Base-by-base conservation (phyloP, 805 yeast species). In the Hanseniaspora valbyensis region DNA sequence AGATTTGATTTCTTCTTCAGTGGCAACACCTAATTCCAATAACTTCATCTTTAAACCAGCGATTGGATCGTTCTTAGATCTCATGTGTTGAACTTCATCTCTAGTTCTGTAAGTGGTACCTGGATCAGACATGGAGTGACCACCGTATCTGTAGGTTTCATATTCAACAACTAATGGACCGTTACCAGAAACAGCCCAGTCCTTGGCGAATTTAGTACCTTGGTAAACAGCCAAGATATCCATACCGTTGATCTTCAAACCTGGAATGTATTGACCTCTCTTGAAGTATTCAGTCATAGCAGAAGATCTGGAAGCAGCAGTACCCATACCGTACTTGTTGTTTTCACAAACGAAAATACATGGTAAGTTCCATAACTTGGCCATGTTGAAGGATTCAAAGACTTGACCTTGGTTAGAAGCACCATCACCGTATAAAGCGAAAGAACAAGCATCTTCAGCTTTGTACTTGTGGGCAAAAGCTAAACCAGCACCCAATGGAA, bases 91-190 rank as follows among this genome's bases (percentile, higher is more conserved):
- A 60, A 92, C 92, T 76, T 92, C 98, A 74, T 92, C 98, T 77
- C 98, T 89, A 66, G 98, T 92, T 80, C 98, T 84, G 82, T 92
- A 92, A 59, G 98, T 92, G 69, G 98, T 92, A 78, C 98, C 98
- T 64, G 98, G 98, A 73, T 92, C 98, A 60, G 97, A 90, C 97
- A 92, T 92, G 60, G 98, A 92, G 80, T 92, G 98, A 70, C 98
- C 98, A 76, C 97, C 97, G 69, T 92, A 92, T 78, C 98, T 84
- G 75, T 92, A 92, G 61, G 98, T 92, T 75, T 89, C 96, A 72
- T 83, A 92, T 76, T 92, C 98, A 60, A 92, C 66, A 50, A 92
- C 95, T 59, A 92, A 71, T 57, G 98, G 98, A 57, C 97, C 98
- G 65, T 90, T 89, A 65, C 95, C 96, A 54, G 81, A 72, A 55